Evolutionary conservation across 2,329 filamentous ascomycete genomes (phyloP), one percentile per base, ranked within the genome.

Genomic region (Aphanoascus verrucosus): DNA sequence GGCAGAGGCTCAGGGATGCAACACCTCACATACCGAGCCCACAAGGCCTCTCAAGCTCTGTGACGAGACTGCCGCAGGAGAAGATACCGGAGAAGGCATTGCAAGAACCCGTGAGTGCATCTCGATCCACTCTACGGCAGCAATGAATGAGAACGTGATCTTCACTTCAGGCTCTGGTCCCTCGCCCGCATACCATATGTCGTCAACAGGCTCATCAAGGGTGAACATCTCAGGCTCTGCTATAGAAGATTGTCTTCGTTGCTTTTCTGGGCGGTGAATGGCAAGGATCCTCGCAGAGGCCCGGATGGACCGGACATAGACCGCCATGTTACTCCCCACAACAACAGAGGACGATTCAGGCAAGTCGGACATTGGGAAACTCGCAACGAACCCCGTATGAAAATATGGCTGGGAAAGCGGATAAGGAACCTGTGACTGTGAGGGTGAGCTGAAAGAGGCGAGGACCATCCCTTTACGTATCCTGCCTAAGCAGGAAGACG

Each of bases 281-380:
- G 78, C 77, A 23, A 85, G 66, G 1, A 97, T 80, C 56, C 85
- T 83, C 0, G 88, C 90, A 0, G 86, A 82, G 1, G 89, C 85
- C 7, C 91, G 80, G 12, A 97, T 83, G 64, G 89, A 96, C 15
- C 88, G 88, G 40, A 90, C 81, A 63, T 96, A 97, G 0, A 91
- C 80, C 31, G 94, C 89, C 0, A 78, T 76, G 53, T 73, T 70
- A 1, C 72, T 70, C 19, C 72, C 72, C 2, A 74, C 60, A 5
- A 96, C 73, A 1, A 78, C 73, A 20, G 77, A 78, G 0, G 84
- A 70, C 28, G 65, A 60, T 63, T 54, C 3, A 62, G 64, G 0
- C 64, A 74, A 78, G 47, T 84, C 80, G 0, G 75, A 67, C 4
- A 84, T 78, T 0, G 78, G 72, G 63, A 96, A 94, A 0, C 78